Conservation (phyloP, 2,329 filamentous ascomycete species). For the Apiospora sp. region DNA sequence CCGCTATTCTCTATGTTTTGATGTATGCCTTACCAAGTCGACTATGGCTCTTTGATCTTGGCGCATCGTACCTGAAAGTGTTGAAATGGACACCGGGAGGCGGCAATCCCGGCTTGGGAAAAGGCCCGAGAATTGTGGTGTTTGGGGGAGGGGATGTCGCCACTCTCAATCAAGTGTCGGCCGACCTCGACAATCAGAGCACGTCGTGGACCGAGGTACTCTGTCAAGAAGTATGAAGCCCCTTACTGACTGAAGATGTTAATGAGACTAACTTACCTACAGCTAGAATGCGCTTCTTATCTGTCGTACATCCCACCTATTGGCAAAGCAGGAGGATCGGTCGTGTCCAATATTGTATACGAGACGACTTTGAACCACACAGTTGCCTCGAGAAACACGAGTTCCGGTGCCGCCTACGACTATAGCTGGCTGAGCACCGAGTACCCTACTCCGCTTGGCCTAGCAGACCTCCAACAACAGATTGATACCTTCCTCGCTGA, state of each 20-base stretch:
- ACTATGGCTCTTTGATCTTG: constrained; percentile 19
- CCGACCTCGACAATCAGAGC: constrained; percentile 30
- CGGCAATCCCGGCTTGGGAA: constrained; percentile 28
- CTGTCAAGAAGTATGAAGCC: constrained; percentile 51
- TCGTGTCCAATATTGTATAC: constrained; percentile 64
- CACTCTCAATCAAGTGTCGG: constrained; percentile 43
- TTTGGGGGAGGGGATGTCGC: constrained; percentile 60
- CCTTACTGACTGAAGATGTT: not conserved
- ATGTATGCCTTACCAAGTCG: constrained; percentile 31
- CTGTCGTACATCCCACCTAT: constrained; percentile 54
- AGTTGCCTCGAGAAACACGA: constrained; percentile 36
- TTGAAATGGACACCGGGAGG: constrained; percentile 28
- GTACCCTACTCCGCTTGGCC: constrained; percentile 50
- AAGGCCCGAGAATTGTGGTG: constrained; percentile 57
- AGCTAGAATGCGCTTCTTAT: constrained; percentile 57
- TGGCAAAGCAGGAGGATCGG: constrained; percentile 59
- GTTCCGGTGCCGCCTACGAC: constrained; percentile 46
- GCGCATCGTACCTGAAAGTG: constrained; percentile 26
- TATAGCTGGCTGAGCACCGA: constrained; percentile 52
- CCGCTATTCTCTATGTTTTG: constrained; percentile 31
- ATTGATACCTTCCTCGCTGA: constrained; percentile 54
- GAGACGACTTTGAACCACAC: constrained; percentile 52
- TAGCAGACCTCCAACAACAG: constrained; percentile 54
- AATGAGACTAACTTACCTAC: constrained; percentile 29
- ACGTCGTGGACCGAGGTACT: constrained; percentile 56